Percentiles rank a stretch among this genome's conserved stretches.
Conservation (phyloP, 1,284 basidiomycete genomes). For the Cronartium quercuum region DNA sequence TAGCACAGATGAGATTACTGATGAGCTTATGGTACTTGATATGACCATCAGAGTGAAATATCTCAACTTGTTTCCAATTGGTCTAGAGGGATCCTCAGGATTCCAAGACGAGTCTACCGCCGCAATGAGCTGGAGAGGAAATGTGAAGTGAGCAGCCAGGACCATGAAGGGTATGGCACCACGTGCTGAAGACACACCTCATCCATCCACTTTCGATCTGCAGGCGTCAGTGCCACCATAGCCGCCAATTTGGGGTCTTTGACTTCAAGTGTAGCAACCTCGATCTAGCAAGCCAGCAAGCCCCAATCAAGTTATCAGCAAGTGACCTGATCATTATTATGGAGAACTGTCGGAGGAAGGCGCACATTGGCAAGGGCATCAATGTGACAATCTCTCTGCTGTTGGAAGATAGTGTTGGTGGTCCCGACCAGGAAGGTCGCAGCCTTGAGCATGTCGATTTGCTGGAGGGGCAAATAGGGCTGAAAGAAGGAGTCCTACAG, state of each 20-base stretch:
- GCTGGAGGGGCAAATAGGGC: conserved; percentile 92
- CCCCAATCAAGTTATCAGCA: not conserved
- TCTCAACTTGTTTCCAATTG: conserved; percentile 60
- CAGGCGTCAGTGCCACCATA: conserved; percentile 71
- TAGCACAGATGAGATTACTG: conserved; percentile 13
- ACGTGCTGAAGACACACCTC: conserved; percentile 48
- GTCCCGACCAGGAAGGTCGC: conserved; percentile 79
- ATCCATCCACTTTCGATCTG: conserved; percentile 95
- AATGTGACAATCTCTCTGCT: conserved; percentile 72
- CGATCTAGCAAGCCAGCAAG: conserved; percentile 58
- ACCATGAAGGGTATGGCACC: not conserved
- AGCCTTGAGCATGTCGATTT: conserved; percentile 78
- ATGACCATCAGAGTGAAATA: not conserved
- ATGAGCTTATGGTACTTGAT: not conserved
- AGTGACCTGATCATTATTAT: not conserved
- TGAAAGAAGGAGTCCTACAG: conserved; percentile 91
- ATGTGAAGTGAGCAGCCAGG: not conserved
- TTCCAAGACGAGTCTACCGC: conserved; percentile 77
- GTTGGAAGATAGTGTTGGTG: conserved; percentile 92
- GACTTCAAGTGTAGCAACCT: conserved; percentile 76
- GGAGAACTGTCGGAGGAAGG: conserved; percentile 26
- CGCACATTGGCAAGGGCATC: conserved; percentile 84
- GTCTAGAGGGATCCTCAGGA: conserved; percentile 57
- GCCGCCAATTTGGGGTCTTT: conserved; percentile 72
- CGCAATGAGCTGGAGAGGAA: conserved; percentile 54